Conservation (phyloP, 179 eudicot species). For the Heliamphora pulchella region DNA sequence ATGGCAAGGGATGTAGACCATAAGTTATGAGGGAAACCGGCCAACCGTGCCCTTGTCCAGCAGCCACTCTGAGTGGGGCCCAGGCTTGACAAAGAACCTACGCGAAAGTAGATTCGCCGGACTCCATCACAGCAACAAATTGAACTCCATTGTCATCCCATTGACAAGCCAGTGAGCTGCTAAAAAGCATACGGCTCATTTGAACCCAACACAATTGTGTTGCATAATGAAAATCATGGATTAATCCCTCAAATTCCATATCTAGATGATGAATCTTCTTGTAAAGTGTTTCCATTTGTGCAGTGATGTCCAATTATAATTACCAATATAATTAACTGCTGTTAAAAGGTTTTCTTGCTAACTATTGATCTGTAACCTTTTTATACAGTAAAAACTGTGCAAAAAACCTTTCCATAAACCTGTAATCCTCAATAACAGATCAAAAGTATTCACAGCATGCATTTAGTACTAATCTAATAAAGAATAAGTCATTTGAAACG, state of each 20-base stretch:
- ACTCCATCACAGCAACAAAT: neutral
- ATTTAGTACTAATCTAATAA: neutral
- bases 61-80: too few species aligned
- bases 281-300: neutral
- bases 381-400: neutral
- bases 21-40: too few species aligned
- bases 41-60: too few species aligned
- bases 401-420: neutral
- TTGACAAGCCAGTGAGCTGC: neutral
- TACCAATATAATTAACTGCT: neutral
- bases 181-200: neutral
- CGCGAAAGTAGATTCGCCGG: neutral
- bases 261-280: neutral
- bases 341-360: neutral
- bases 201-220: conserved; percentile 1
- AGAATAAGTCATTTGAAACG: neutral
- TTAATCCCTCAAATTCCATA: neutral
- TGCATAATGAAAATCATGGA: neutral
- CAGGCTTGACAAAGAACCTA: too few species aligned
- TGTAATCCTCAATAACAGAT: neutral
- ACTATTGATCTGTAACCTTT: neutral
- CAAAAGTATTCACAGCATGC: neutral
- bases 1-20: too few species aligned
- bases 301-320: neutral
- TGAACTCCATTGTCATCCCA: neutral